Evolutionary conservation across 2,329 filamentous ascomycete genomes (phyloP).

Genomic region (Hypomyces perniciosus): DNA sequence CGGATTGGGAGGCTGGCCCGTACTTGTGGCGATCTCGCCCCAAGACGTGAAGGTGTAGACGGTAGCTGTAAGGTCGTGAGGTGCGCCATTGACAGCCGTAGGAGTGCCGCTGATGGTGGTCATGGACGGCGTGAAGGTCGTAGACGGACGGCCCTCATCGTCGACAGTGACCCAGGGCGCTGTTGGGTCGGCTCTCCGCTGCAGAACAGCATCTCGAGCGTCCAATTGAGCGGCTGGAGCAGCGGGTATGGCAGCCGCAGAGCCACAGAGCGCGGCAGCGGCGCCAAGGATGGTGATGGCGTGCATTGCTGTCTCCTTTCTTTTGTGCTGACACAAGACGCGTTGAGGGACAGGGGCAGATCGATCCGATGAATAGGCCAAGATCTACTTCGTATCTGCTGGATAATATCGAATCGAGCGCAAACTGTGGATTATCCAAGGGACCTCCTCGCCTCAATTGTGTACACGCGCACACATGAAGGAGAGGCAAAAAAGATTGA

Average conservation of each 20-base stretch:
- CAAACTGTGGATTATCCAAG: too few species aligned
- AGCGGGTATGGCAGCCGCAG: constrained; percentile 25
- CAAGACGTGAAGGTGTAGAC: constrained; percentile 33
- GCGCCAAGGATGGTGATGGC: constrained; percentile 24
- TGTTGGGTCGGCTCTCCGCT: constrained; percentile 6
- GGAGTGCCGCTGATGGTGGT: constrained; percentile 43
- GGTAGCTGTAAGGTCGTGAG: constrained; percentile 42
- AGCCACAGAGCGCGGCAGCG: constrained; percentile 20
- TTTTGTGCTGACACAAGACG: background rate
- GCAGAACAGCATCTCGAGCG: constrained; percentile 15
- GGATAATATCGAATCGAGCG: background rate
- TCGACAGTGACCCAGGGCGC: constrained; percentile 48
- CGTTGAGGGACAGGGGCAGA: background rate
- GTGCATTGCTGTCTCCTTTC: constrained; percentile 23
- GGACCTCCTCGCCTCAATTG: too few species aligned
- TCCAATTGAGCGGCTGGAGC: constrained; percentile 17
- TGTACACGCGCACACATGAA: too few species aligned
- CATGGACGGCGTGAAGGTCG: constrained; percentile 44
- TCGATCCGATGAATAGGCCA: too few species aligned
- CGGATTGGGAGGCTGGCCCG: constrained; percentile 38
- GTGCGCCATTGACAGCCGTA: constrained; percentile 31
- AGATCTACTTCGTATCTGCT: background rate
- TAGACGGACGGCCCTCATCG: constrained; percentile 37
- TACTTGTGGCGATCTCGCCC: constrained; percentile 35
- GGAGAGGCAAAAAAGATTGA: background rate